A percentile compares a stretch with the other conserved stretches of the same genome.
These are phyloP conservation scores for Oryza officinalis DNA, from an alignment of 176 grass and related monocot genomes.

Conservation along the genomic window DNA sequence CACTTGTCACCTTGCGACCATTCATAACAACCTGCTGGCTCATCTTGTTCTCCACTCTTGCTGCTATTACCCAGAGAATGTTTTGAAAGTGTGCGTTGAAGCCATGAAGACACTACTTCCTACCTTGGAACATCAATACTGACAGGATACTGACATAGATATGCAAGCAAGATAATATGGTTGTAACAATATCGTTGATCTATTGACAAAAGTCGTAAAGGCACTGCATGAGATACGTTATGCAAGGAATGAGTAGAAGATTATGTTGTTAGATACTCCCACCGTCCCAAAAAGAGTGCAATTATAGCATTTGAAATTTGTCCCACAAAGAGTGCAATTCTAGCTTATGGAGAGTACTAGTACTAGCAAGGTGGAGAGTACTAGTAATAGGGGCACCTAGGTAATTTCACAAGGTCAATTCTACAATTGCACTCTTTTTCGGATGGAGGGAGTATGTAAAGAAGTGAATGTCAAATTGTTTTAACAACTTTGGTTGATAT, in stretches of 20 bases:
- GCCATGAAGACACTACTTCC: neutral
- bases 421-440: too few species aligned
- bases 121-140: neutral
- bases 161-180: neutral
- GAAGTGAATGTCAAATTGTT: neutral
- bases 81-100: neutral
- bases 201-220: neutral
- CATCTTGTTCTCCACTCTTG: neutral
- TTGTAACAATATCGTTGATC: conserved; percentile 3
- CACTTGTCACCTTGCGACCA: neutral
- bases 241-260: neutral
- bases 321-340: too few species aligned
- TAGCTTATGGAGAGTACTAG: too few species aligned
- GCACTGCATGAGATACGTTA: neutral
- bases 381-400: too few species aligned
- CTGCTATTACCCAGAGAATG: neutral
- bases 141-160: neutral
- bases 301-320: too few species aligned
- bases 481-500: neutral
- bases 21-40: neutral
- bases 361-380: too few species aligned
- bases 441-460: too few species aligned
- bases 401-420: too few species aligned
- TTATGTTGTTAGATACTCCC: neutral
- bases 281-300: too few species aligned